A percentile compares a stretch with the other conserved stretches of the same genome.
These are phyloP conservation scores for Epithele typhae DNA, from an alignment of 768 basidiomycete genomes.

Conservation along the genomic window DNA sequence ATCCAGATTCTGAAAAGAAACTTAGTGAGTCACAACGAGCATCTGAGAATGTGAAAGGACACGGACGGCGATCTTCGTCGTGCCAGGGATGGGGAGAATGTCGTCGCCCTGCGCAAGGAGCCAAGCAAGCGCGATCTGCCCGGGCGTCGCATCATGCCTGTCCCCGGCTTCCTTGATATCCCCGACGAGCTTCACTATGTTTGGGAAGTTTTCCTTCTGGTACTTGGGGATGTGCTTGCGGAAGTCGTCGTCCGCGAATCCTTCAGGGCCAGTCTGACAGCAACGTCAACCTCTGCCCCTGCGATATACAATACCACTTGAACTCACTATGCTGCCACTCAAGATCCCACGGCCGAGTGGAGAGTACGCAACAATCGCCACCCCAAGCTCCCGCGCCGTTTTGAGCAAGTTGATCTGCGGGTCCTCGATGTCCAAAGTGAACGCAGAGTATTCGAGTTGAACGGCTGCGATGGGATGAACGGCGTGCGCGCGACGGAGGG, in stretches of 20 bases:
- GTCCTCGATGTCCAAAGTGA: constrained; percentile 41
- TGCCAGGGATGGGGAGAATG: constrained; percentile 28
- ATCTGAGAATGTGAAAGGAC: constrained; percentile 13
- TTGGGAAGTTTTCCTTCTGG: constrained; percentile 26
- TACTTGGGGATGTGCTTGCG: constrained; percentile 15
- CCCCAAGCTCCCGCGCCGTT: constrained; percentile 39
- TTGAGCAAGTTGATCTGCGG: constrained; percentile 34
- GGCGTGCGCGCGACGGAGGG: constrained; percentile 24
- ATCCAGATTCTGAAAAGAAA: constrained; percentile 24
- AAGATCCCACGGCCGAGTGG: constrained; percentile 29
- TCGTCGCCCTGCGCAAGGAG: constrained; percentile 26
- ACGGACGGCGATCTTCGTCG: constrained; percentile 16
- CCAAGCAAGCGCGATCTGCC: constrained; percentile 31
- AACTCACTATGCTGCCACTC: constrained; percentile 22
- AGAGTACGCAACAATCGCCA: constrained; percentile 43
- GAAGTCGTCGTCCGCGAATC: constrained; percentile 26
- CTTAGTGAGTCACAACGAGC: neutral
- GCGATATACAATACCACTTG: neutral
- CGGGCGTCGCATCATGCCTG: constrained; percentile 23
- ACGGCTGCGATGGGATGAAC: constrained; percentile 42
- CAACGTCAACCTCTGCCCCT: neutral
- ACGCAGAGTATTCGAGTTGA: constrained; percentile 43
- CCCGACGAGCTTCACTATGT: constrained; percentile 29
- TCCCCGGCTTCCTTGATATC: constrained; percentile 18
- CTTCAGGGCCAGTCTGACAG: constrained; percentile 25